Evolutionary conservation across 352 stramenopile species (phyloP).

Genomic region (Saprolegnia parasitica): DNA sequence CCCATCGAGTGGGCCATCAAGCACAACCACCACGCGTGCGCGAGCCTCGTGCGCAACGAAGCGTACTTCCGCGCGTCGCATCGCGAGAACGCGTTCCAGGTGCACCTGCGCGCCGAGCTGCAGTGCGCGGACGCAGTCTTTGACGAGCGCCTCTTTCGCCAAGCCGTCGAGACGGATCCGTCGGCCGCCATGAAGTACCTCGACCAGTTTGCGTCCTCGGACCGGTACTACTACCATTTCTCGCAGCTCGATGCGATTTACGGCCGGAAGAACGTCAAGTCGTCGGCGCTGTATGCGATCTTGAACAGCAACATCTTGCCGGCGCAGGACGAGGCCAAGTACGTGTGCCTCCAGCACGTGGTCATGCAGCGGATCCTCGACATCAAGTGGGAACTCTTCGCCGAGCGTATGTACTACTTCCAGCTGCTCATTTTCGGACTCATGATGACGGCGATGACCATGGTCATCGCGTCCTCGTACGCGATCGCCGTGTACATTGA

Average conservation of each 20-base stretch:
- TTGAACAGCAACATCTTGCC: constrained; percentile 10
- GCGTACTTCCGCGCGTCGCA: neutral
- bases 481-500: neutral
- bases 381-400: constrained; percentile 24
- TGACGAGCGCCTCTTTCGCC: constrained; percentile 1
- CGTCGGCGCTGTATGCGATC: neutral
- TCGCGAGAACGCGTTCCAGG: neutral
- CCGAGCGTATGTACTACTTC: neutral
- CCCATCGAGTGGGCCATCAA: constrained; percentile 3
- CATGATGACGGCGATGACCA: constrained; percentile 6
- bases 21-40: constrained; percentile 3
- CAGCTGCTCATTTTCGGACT: constrained; percentile 15
- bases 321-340: constrained; percentile 12
- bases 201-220: neutral
- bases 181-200: neutral
- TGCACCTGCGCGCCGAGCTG: neutral
- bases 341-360: constrained; percentile 14
- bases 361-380: constrained; percentile 10
- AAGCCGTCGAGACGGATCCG: constrained; percentile 6
- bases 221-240: constrained; percentile 9
- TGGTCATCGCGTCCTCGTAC: neutral
- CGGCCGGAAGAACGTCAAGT: neutral
- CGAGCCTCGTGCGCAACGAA: neutral
- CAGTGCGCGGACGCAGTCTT: neutral
- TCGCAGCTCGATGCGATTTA: constrained; percentile 16